Base-by-base conservation (phyloP, 805 yeast species). In the Aciculoconidium aculeatum region DNA sequence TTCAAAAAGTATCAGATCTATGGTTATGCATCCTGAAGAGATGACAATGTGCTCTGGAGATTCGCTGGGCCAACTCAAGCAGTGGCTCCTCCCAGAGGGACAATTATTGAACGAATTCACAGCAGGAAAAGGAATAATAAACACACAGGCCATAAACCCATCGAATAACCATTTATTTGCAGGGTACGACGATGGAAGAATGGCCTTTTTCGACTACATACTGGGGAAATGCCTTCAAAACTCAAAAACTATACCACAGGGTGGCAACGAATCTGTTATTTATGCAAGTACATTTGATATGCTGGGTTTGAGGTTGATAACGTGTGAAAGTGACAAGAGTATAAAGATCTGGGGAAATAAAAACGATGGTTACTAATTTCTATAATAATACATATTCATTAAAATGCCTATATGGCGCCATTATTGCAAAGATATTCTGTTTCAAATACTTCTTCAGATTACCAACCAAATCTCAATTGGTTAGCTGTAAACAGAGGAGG, bases 401-500 rank as follows among this genome's bases (percentile, higher is more conserved):
- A 27, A 20, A 13, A n/a, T 6, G n/a, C 6, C 21, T n/a, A n/a
- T n/a, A n/a, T n/a, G n/a, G n/a, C n/a, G n/a, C n/a, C n/a, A n/a
- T n/a, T n/a, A n/a, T n/a, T n/a, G n/a, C n/a, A n/a, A n/a, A n/a
- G n/a, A n/a, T n/a, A n/a, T n/a, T n/a, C n/a, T n/a, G n/a, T n/a
- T n/a, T n/a, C n/a, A n/a, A n/a, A n/a, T n/a, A n/a, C n/a, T n/a
- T n/a, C n/a, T n/a, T n/a, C n/a, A n/a, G n/a, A 11, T 59, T 58
- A 88, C 96, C 96, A 88, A 3, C 96, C 96, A 58, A 92, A 92
- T 45, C 96, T 69, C 47, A 92, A 65, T 64, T 92, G 97, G 31
- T 95, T 88, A 14, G 96, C 95, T 3, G 96, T 90, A 53, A 81
- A 83, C 59, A 84, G 81, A 0, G 98, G 98, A 6, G 98, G 97